Conservation (phyloP, 768 basidiomycete species). For the Kondoa malvinella region DNA sequence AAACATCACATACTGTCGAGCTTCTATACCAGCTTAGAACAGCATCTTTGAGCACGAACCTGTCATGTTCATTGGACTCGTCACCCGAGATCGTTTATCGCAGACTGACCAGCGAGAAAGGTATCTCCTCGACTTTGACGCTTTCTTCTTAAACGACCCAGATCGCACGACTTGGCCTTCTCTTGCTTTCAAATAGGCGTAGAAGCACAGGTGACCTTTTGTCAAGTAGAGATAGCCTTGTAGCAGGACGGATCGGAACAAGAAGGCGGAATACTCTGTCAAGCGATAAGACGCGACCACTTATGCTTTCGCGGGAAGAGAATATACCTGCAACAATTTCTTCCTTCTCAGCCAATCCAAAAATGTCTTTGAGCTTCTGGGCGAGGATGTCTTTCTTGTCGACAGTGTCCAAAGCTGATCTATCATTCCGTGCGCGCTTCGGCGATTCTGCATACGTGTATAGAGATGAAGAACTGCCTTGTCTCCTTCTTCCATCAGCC, state of each 20-base stretch:
- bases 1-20: slow-evolving; percentile 48
- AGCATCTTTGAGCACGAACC: slow-evolving; percentile 93
- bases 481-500: background rate
- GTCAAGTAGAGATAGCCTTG: slow-evolving; percentile 98
- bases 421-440: background rate
- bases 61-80: slow-evolving; percentile 60
- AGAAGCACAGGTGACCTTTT: slow-evolving; percentile 84
- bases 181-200: slow-evolving; percentile 24
- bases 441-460: background rate
- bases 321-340: slow-evolving; percentile 51
- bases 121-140: slow-evolving; percentile 55
- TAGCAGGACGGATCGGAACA: slow-evolving; percentile 44
- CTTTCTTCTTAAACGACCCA: slow-evolving; percentile 71
- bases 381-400: slow-evolving; percentile 56
- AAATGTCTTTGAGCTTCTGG: slow-evolving; percentile 75
- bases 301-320: slow-evolving; percentile 31
- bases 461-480: background rate
- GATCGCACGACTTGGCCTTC: slow-evolving; percentile 55
- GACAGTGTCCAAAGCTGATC: background rate
- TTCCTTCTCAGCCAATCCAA: slow-evolving; percentile 58
- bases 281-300: slow-evolving; percentile 26
- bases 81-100: background rate
- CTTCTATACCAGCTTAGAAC: slow-evolving; percentile 93
- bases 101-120: background rate
- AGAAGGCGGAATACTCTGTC: slow-evolving; percentile 16